Base-by-base conservation (phyloP, 441 rosid genomes). In the Arabidopsis lyrata region DNA sequence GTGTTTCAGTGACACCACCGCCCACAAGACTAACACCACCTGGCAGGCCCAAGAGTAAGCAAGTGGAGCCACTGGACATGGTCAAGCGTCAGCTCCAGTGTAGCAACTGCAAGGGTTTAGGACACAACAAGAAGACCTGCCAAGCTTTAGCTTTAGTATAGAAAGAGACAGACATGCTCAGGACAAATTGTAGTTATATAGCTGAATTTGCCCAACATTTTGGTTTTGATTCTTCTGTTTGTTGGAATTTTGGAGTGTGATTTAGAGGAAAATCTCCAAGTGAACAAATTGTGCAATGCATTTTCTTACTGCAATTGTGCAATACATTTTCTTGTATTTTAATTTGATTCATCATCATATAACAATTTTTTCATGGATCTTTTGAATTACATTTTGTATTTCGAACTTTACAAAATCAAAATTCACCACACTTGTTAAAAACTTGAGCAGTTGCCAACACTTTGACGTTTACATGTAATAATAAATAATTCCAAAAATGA, bases 41-140 rank as follows among this genome's bases (percentile, higher is more conserved):
- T 3, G 91, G 93, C 22, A 82, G 86, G 62, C 86, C 91, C 16
- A 88, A 86, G 84, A 78, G 74, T 77, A 86, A 88, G 78, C 85
- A 78, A 52, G 82, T 68, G 53, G 89, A 86, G 48, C 76, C 88
- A 5, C 35, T 79, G 10, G 96, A 85, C 62, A 68, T 85, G 70
- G 80, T 82, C 31, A 90, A 85, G 68, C 83, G 91, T 74, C 90
- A 87, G 64, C 91, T 88, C 42, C 96, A 86, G 58, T 90, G 96
- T 75, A 88, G 96, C 87, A 86, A 83, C 78, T 90, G 96, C 80
- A 90, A 88, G 78, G 91, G 93, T 32, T 85, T 85, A 41, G 96
- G 93, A 68, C 91, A 90, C 75, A 88, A 88, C 78, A 87, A 87
- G 77, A 87, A 83, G 78, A 90, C 93, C 12, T 90, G 96, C 88